Evolutionary conservation across 768 basidiomycete genomes (phyloP), one percentile per base, ranked within the genome.

Genomic region (Pleurotus platypus): DNA sequence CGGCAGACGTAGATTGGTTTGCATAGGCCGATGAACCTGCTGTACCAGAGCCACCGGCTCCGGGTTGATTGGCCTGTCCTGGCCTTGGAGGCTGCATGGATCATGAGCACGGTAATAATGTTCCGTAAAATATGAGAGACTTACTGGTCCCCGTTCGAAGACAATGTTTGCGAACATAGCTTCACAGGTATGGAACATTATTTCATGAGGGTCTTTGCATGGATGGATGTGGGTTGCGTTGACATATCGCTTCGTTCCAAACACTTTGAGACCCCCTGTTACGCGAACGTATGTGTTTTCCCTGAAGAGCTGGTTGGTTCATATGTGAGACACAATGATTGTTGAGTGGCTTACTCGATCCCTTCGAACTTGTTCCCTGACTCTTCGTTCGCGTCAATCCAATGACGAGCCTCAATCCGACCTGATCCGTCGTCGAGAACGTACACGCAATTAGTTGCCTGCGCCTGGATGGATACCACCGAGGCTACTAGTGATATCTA

Each of bases 341-440:
- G 39, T 24, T 48, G 43, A 49, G 62, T 16, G 26, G 37, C 40
- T 9, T 57, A 79, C 78, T 71, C 71, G 48, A 88, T 78, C 0
- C 75, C 80, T 46, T 73, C 73, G 70, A 72, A 76, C 54, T 77
- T 74, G 4, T 75, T 74, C 1, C 75, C 74, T 30, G 85, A 83
- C 3, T 86, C 85, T 24, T 82, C 82, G 48, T 69, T 71, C 37
- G 76, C 76, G 62, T 94, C 92, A 8, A 86, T 74, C 95, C 96
- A 98, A 60, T 86, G 86, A 20, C 90, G 83, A 20, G 85, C 87
- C 64, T 92, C 89, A 16, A 90, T 82, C 43, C 72, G 73, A 18
- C 88, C 93, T 2, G 91, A 90, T 11, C 94, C 93, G 68, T 99
- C 96, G 58, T 94, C 90, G 4, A 99, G 74, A 57, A 75, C 70